Conservation (phyloP, 768 basidiomycete species). For the Coprinopsis strossmayeri region DNA sequence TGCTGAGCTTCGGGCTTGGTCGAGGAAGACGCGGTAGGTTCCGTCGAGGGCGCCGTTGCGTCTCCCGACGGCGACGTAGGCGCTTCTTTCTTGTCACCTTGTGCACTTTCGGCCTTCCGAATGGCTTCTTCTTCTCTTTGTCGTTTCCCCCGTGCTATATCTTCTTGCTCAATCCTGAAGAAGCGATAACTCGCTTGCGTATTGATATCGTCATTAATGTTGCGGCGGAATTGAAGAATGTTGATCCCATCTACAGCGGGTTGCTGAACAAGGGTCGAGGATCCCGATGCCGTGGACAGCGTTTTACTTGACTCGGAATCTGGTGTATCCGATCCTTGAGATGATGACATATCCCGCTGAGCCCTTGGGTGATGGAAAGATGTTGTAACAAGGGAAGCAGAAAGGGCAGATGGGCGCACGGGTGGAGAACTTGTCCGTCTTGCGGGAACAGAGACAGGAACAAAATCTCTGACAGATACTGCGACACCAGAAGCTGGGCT, state of each 20-base stretch:
- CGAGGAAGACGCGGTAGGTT: too few relatives aligned
- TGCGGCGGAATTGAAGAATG: conserved; percentile 35
- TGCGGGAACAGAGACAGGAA: conserved; percentile 39
- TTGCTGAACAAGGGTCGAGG: conserved; percentile 27
- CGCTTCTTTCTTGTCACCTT: conserved; percentile 10
- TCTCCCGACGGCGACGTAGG: too few relatives aligned
- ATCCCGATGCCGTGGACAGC: conserved; percentile 24
- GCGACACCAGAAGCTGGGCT: conserved; percentile 23
- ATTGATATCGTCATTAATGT: conserved; percentile 33
- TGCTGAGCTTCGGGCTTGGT: too few relatives aligned
- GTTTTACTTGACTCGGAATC: conserved; percentile 17
- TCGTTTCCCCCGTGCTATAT: conserved; percentile 28
- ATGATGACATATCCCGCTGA: conserved; percentile 15
- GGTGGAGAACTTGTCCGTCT: conserved; percentile 30
- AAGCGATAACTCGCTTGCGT: conserved; percentile 40
- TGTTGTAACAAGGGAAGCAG: conserved; percentile 60
- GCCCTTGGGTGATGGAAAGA: conserved; percentile 48
- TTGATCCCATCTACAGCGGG: conserved; percentile 21
- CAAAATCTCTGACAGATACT: conserved; percentile 47
- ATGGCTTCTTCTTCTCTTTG: conserved; percentile 11
- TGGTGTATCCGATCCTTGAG: conserved; percentile 16
- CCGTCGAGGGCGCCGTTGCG: background rate
- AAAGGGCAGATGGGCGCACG: conserved; percentile 54
- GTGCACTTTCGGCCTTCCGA: conserved; percentile 5
- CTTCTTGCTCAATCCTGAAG: conserved; percentile 37